These are phyloP conservation scores for Nothophytophthora sp. DNA, from an alignment of 352 stramenopile species.

Conservation along the genomic window DNA sequence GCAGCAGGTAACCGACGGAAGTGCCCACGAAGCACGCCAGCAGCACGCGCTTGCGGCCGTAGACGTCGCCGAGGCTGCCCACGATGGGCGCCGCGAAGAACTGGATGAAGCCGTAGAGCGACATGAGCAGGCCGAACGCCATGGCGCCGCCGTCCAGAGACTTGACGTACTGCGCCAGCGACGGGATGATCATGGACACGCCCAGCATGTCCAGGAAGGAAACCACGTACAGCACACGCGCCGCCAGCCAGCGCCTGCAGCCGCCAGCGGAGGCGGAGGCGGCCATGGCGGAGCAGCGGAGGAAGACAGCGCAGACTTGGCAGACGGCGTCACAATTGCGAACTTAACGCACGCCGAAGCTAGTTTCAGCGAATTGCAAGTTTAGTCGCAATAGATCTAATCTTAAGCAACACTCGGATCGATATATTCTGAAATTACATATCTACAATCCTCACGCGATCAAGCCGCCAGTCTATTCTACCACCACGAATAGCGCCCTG, in stretches of 20 bases:
- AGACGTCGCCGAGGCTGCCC: conserved; percentile 73
- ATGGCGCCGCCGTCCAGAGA: conserved; percentile 72
- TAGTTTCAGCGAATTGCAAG: neutral
- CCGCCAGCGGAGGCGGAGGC: no score
- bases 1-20: conserved; percentile 62
- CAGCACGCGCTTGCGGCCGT: conserved; percentile 62
- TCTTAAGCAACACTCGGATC: no score
- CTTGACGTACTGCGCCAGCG: conserved; percentile 77
- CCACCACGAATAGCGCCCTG: no score
- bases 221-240: conserved; percentile 68
- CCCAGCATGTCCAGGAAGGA: conserved; percentile 84
- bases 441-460: no score
- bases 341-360: neutral
- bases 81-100: conserved; percentile 79
- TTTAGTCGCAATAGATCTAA: no score
- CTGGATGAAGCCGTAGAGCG: conserved; percentile 85
- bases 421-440: no score
- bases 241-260: conserved; percentile 27
- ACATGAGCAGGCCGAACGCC: conserved; percentile 78
- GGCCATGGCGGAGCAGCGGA: no score
- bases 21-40: conserved; percentile 66
- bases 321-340: conserved; percentile 4
- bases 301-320: no score
- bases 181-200: conserved; percentile 87
- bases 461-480: no score